Conservation (phyloP, 352 stramenopile genomes). For the Phytophthora pini region DNA sequence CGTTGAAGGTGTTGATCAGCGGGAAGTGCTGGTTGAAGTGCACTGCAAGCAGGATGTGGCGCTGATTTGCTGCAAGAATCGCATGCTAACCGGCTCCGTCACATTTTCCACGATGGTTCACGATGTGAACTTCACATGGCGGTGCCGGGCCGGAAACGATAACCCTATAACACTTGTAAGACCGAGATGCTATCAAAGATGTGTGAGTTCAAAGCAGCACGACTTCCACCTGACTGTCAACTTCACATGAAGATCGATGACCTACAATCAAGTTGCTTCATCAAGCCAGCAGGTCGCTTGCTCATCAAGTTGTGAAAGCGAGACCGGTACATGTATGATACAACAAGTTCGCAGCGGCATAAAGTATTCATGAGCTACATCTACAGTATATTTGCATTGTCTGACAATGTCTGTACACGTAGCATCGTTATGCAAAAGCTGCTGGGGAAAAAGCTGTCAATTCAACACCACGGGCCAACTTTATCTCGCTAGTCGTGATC, state of each 20-base stretch:
- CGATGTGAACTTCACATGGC: no score
- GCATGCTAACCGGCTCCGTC: slow-evolving; percentile 35
- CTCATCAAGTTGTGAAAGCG: no score
- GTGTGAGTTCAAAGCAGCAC: slow-evolving; percentile 1
- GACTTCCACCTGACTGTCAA: background rate
- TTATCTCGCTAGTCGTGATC: slow-evolving; percentile 27
- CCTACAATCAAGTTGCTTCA: background rate
- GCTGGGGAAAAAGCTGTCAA: slow-evolving; percentile 1
- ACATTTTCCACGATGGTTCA: slow-evolving; percentile 21
- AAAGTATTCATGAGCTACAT: background rate
- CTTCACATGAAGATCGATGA: background rate
- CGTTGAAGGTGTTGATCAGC: slow-evolving; percentile 25
- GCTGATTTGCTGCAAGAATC: slow-evolving; percentile 20
- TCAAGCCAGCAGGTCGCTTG: no score
- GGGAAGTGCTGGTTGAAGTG: slow-evolving; percentile 34
- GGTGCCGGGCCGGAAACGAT: no score
- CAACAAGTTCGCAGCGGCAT: no score
- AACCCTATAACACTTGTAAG: no score
- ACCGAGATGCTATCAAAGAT: slow-evolving; percentile 8
- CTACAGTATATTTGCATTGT: background rate
- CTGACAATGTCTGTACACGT: background rate
- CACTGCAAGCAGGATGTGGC: slow-evolving; percentile 26
- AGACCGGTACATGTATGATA: no score
- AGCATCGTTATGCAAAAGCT: no score
- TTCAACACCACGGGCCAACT: slow-evolving; percentile 9